Evolutionary conservation across 768 basidiomycete genomes (phyloP).

Genomic region (Galerina marginata): DNA sequence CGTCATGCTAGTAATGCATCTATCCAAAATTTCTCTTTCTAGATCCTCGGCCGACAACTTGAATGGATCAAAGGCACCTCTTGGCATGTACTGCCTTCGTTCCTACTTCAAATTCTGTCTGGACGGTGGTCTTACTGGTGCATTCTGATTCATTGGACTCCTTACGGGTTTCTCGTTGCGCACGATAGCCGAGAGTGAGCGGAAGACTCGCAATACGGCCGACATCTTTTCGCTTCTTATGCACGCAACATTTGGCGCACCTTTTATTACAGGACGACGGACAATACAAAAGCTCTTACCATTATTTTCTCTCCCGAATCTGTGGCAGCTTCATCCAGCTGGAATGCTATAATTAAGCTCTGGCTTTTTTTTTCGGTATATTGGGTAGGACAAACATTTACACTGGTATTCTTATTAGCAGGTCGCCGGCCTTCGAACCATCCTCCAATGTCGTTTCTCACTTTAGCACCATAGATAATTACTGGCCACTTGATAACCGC

Average conservation of each 20-base stretch:
- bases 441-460: background rate
- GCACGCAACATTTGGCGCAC: background rate
- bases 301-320: too few species aligned
- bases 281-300: too few species aligned
- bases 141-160: background rate
- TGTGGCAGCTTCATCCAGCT: too few species aligned
- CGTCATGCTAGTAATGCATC: background rate
- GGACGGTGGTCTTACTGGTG: background rate
- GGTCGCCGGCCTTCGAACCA: too few species aligned
- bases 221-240: background rate
- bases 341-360: too few species aligned
- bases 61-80: background rate
- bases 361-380: too few species aligned
- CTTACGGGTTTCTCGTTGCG: background rate
- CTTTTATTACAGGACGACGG: background rate
- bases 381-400: too few species aligned
- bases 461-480: too few species aligned
- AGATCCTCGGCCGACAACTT: background rate
- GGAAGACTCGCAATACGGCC: background rate
- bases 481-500: background rate
- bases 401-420: too few species aligned
- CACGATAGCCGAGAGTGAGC: background rate
- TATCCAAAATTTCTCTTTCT: background rate
- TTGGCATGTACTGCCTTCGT: conserved; percentile 9
- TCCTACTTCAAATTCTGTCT: conserved; percentile 11